phyloP scores from a whole-genome alignment of 140 eudicot species.

The Stevia rebaudiana region DNA sequence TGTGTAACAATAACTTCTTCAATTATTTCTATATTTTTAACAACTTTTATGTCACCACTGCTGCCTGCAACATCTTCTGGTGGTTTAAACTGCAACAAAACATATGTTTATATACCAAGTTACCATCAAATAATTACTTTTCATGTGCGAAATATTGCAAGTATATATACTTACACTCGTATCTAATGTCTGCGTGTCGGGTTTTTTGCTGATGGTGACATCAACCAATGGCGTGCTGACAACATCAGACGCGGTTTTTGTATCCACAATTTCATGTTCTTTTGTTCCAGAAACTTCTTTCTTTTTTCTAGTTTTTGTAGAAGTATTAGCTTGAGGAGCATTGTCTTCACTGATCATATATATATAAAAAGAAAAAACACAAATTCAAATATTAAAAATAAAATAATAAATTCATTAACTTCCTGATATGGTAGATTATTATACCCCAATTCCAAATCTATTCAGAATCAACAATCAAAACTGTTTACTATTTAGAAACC shows the following conservation, averaged over 20 bases:
- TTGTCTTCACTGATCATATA: slow-evolving; percentile 49
- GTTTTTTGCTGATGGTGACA: slow-evolving; percentile 37
- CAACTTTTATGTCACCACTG: slow-evolving; percentile 26
- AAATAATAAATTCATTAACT: neutral
- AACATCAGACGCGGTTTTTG: slow-evolving; percentile 22
- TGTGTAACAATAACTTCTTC: slow-evolving; percentile 46
- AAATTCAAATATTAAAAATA: neutral
- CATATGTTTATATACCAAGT: neutral
- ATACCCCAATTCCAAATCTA: neutral
- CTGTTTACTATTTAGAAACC: neutral
- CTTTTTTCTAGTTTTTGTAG: slow-evolving; percentile 25
- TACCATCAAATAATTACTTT: neutral
- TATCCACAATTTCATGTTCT: slow-evolving; percentile 38
- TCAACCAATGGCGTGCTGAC: slow-evolving; percentile 35
- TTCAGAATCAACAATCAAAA: neutral
- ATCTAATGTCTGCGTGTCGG: slow-evolving; percentile 37
- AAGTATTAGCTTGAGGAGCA: slow-evolving; percentile 27
- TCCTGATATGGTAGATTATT: neutral
- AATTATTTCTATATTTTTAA: slow-evolving; percentile 28
- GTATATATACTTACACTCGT: slow-evolving; percentile 41
- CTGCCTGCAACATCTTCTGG: slow-evolving; percentile 29
- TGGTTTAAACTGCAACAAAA: slow-evolving; percentile 38
- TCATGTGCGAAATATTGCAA: neutral
- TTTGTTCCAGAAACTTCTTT: slow-evolving; percentile 31
- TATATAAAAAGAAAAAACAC: slow-evolving; percentile 4